Base-by-base conservation (phyloP, 441 rosid species). In the Gossypium schwendimanii region DNA sequence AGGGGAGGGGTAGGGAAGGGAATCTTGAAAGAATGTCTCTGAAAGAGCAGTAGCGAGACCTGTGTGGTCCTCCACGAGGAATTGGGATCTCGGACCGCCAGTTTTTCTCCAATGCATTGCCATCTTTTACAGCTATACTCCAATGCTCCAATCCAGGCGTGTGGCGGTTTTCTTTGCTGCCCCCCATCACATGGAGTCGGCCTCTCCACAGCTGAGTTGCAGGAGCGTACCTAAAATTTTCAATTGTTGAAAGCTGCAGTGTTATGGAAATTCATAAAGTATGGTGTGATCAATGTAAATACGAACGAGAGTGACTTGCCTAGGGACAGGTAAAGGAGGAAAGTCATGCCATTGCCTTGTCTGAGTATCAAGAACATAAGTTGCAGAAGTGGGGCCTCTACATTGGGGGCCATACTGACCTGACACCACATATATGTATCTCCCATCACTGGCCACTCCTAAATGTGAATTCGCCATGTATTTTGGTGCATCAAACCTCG, bases 21-120 rank as follows among this genome's bases (percentile, higher is more conserved):
- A 55, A 39, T 39, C 45, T 9, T 9, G 45, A 39, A 39, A 39
- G 45, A 39, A 39, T 9, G 12, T 39, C 45, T 17, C 24, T 44
- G 11, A 23, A 68, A 47, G 69, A n/a, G 47, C 64, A 50, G 4
- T n/a, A 12, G 3, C 2, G 53, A 74, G 39, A 93, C 97, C 96
- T 87, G 82, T 94, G 97, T n/a, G 97, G 98, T 73, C 98, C 98
- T 63, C 98, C 98, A 63, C 90, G 90, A 24, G 98, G 97, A 71
- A 94, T 89, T 1, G 89, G 89, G 47, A 87, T 76, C 81, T 91
- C 96, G 10, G 75, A 75, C 12, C 75, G 75, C 97, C 98, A 94
- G 59, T 84, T 67, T 54, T 80, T 81, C 55, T 90, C 96, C 20
- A 87, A 70, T 31, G 90, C 86, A 79, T 81, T 86, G 31, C 97